These are phyloP conservation scores for Cryptosporidium sp. DNA, from an alignment of 169 alveolate species.

Conservation along the genomic window DNA sequence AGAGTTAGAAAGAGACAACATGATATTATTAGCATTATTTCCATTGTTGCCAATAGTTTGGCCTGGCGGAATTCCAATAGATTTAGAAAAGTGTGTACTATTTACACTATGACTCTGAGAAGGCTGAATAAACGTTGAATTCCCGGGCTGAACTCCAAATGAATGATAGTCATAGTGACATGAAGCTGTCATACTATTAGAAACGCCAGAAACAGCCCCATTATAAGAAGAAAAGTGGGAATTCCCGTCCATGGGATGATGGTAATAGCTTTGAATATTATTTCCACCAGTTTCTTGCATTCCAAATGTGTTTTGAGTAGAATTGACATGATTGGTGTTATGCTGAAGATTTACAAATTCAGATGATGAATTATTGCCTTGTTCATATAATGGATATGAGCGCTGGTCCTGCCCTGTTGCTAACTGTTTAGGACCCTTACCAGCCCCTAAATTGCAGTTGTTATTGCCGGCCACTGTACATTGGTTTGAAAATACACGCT, in stretches of 20 bases:
- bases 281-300: background rate
- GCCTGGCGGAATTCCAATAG: background rate
- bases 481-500: conserved; percentile 53
- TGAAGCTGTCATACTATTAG: background rate
- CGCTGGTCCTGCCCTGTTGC: conserved; percentile 6
- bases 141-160: conserved; percentile 10
- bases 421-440: conserved; percentile 16
- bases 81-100: background rate
- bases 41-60: conserved; percentile 8
- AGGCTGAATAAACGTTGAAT: conserved; percentile 1
- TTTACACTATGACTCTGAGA: conserved; percentile 6
- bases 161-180: conserved; percentile 21
- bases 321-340: background rate
- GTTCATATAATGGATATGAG: conserved; percentile 4
- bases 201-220: background rate
- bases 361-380: background rate
- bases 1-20: background rate
- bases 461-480: background rate
- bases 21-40: background rate
- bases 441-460: background rate
- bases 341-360: conserved; percentile 3
- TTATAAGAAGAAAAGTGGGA: conserved; percentile 20
- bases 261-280: conserved; percentile 1
- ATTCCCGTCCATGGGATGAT: conserved; percentile 4
- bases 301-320: conserved; percentile 5